These are phyloP conservation scores for Colletotrichum karsti DNA, from an alignment of 2,329 filamentous ascomycete genomes.

Conservation along the genomic window DNA sequence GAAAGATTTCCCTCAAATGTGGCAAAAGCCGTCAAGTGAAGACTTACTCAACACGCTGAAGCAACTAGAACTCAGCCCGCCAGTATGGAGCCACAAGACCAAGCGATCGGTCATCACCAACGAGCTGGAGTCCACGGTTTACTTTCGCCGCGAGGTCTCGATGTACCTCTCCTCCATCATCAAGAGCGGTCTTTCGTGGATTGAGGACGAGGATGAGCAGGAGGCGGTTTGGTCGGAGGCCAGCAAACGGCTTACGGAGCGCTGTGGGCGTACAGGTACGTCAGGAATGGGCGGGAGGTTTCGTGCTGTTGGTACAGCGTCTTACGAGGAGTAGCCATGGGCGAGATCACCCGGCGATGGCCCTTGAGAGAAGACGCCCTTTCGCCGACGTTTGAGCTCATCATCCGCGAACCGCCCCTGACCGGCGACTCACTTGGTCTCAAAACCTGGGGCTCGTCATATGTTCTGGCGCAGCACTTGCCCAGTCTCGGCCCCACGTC, in stretches of 20 bases:
- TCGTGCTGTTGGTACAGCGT: neutral
- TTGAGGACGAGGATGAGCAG: slow-evolving; percentile 70
- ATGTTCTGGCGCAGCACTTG: slow-evolving; percentile 81
- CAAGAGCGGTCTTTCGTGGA: slow-evolving; percentile 73
- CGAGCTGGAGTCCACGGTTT: slow-evolving; percentile 50
- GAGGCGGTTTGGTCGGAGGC: slow-evolving; percentile 82
- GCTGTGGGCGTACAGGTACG: slow-evolving; percentile 79
- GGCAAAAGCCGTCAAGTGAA: slow-evolving; percentile 75
- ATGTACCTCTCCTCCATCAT: slow-evolving; percentile 76
- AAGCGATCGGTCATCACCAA: slow-evolving; percentile 50
- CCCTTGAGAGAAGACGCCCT: slow-evolving; percentile 49
- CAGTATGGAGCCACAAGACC: slow-evolving; percentile 68
- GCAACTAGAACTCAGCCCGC: slow-evolving; percentile 72
- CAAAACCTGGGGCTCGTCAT: slow-evolving; percentile 96
- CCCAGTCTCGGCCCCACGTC: slow-evolving; percentile 52
- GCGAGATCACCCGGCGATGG: slow-evolving; percentile 64
- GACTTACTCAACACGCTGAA: slow-evolving; percentile 73
- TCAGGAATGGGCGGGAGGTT: neutral
- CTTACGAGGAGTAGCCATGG: slow-evolving; percentile 54
- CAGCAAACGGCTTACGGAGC: slow-evolving; percentile 81
- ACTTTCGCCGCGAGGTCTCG: slow-evolving; percentile 61
- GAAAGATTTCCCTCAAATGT: slow-evolving; percentile 81
- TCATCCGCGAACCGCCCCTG: slow-evolving; percentile 85
- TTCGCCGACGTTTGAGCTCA: slow-evolving; percentile 64
- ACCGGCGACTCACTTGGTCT: slow-evolving; percentile 89